Percentiles rank a stretch among this genome's conserved stretches.
Conservation (phyloP, 768 basidiomycete genomes). For the Peribolospora kevripleyi region DNA sequence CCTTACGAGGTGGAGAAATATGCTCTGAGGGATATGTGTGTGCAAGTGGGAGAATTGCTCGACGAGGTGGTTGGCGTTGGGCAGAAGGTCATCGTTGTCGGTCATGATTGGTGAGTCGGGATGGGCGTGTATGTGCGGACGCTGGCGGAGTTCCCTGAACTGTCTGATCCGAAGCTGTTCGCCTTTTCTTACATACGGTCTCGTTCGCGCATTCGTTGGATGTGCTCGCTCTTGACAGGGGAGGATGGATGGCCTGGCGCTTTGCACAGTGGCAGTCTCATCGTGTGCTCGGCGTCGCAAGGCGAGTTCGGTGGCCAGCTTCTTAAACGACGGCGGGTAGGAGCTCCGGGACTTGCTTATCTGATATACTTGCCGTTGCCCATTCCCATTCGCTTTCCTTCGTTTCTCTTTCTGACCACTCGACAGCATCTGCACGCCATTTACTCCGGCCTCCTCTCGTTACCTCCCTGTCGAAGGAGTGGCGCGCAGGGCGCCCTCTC, state of each 20-base stretch:
- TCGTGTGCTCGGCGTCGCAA: conserved; percentile 4
- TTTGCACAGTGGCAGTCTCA: conserved; percentile 8
- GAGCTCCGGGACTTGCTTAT: too few relatives aligned
- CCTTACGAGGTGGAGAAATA: conserved; percentile 1
- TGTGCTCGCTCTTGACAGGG: neutral
- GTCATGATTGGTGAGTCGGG: conserved; percentile 7
- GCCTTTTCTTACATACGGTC: too few relatives aligned
- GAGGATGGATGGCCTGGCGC: conserved; percentile 10
- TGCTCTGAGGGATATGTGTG: conserved; percentile 3
- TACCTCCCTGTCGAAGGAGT: too few relatives aligned
- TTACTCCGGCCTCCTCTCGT: too few relatives aligned
- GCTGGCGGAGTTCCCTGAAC: too few relatives aligned
- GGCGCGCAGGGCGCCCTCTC: too few relatives aligned
- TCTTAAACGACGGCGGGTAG: too few relatives aligned
- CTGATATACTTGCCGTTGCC: too few relatives aligned
- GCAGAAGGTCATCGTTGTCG: conserved; percentile 5
- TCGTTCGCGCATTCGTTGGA: neutral
- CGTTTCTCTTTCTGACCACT: too few relatives aligned
- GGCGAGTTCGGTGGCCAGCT: neutral
- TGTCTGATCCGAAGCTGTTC: neutral
- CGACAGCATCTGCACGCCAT: too few relatives aligned
- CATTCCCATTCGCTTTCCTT: too few relatives aligned
- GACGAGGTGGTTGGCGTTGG: neutral
- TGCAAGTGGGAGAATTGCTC: conserved; percentile 6
- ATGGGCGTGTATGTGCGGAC: too few relatives aligned